Conservation (phyloP, 192 early-diverging fungal species). For the Helicostylum pulchrum region DNA sequence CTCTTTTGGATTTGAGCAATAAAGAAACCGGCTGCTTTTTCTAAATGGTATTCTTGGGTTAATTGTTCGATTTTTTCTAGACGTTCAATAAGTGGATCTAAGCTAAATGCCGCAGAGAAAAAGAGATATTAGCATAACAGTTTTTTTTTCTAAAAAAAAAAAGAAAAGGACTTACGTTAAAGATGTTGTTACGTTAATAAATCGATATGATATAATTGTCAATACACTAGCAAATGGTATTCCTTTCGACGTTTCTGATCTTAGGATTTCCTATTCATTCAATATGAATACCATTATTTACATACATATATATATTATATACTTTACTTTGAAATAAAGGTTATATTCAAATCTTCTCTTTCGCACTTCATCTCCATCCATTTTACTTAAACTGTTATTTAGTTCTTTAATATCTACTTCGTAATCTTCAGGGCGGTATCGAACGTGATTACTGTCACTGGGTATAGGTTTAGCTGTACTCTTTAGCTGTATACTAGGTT, state of each 20-base stretch:
- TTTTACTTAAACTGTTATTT: slow-evolving; percentile 23
- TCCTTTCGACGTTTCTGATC: slow-evolving; percentile 27
- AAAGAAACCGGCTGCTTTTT: slow-evolving; percentile 34
- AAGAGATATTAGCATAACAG: neutral
- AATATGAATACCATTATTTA: too few species aligned
- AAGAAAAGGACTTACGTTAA: slow-evolving; percentile 22
- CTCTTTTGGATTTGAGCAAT: slow-evolving; percentile 26
- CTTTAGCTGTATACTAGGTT: neutral
- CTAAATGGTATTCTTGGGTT: slow-evolving; percentile 21
- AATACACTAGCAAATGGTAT: slow-evolving; percentile 29
- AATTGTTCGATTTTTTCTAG: slow-evolving; percentile 32
- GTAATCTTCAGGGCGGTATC: neutral
- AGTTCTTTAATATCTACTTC: slow-evolving; percentile 17
- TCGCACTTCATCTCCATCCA: slow-evolving; percentile 31
- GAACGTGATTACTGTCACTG: neutral
- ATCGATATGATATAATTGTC: slow-evolving; percentile 26
- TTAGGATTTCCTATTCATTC: slow-evolving; percentile 25
- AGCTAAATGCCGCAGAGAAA: slow-evolving; percentile 3
- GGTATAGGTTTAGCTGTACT: neutral
- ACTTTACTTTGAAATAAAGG: slow-evolving; percentile 41
- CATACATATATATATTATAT: neutral
- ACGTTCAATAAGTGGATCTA: slow-evolving; percentile 29
- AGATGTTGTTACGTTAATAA: slow-evolving; percentile 21
- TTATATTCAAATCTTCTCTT: slow-evolving; percentile 39
- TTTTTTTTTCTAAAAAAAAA: neutral